phyloP scores from a whole-genome alignment of 805 yeast genomes.

The Yarrowia sp. region DNA sequence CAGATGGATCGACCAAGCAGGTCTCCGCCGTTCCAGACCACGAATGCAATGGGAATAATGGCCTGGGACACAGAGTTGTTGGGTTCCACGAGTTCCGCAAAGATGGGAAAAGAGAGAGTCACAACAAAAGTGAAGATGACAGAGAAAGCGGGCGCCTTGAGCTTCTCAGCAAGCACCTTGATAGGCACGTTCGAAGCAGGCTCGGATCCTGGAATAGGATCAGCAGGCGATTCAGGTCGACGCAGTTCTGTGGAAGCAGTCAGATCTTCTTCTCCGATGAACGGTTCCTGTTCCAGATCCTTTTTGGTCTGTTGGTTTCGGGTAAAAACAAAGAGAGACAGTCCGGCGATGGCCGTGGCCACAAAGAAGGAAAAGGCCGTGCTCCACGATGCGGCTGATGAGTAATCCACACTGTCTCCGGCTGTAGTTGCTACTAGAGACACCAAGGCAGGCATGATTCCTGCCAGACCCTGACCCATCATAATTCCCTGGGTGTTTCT shows the following conservation, averaged over 20 bases:
- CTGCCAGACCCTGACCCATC: slow-evolving; percentile 94
- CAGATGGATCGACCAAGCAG: slow-evolving; percentile 70
- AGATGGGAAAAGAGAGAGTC: slow-evolving; percentile 82
- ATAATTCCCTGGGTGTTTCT: slow-evolving; percentile 82
- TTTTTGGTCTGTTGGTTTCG: background rate
- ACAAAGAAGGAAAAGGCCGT: slow-evolving; percentile 18
- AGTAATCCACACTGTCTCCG: slow-evolving; percentile 13
- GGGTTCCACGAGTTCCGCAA: slow-evolving; percentile 61
- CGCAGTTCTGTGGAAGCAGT: background rate
- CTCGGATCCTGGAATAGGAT: background rate
- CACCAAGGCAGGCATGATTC: slow-evolving; percentile 81
- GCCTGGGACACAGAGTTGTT: slow-evolving; percentile 34
- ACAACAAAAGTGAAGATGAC: slow-evolving; percentile 71
- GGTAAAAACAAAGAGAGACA: background rate
- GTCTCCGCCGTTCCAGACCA: slow-evolving; percentile 90
- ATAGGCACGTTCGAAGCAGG: background rate
- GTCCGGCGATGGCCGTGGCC: slow-evolving; percentile 13
- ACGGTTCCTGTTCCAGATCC: slow-evolving; percentile 8
- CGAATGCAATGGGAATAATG: slow-evolving; percentile 71
- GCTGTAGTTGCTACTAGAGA: slow-evolving; percentile 50
- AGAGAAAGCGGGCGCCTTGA: slow-evolving; percentile 61
- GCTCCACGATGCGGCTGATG: background rate
- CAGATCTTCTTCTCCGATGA: slow-evolving; percentile 5
- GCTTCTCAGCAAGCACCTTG: slow-evolving; percentile 52
- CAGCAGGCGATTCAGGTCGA: background rate